Percentiles rank a stretch among this genome's conserved stretches.
Conservation (phyloP, 306 rosid genomes). For the Sicyos baderoa region DNA sequence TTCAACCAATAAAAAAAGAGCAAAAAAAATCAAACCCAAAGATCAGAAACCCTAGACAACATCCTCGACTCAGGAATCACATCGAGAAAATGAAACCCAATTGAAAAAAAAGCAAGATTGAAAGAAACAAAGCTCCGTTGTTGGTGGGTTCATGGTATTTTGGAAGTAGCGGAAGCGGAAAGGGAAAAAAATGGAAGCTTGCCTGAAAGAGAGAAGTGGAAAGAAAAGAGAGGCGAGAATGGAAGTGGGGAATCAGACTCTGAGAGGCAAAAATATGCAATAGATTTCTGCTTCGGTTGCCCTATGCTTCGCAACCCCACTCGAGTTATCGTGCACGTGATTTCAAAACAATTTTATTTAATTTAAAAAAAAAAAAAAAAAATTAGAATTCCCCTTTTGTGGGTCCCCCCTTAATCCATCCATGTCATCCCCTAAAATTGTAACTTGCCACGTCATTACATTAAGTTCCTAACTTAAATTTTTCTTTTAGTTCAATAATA, state of each 20-base stretch:
- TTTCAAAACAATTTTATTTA: too few relatives aligned
- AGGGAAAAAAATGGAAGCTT: conserved; percentile 9
- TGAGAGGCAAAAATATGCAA: background rate
- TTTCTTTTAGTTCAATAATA: too few relatives aligned
- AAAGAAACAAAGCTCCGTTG: background rate
- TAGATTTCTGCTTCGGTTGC: conserved; percentile 12
- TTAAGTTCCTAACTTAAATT: background rate
- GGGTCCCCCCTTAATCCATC: conserved; percentile 8
- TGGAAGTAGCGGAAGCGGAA: background rate
- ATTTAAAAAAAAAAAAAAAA: too few relatives aligned
- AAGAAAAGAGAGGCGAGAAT: conserved; percentile 23
- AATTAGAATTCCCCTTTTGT: background rate
- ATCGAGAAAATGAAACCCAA: background rate
- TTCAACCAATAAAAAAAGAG: background rate
- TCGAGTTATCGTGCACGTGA: conserved; percentile 1
- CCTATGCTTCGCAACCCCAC: conserved; percentile 21
- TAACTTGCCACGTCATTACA: background rate
- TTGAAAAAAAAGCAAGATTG: background rate
- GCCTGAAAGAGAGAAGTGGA: conserved; percentile 13
- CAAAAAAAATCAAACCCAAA: background rate
- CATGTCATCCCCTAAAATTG: background rate
- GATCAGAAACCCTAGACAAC: conserved; percentile 25
- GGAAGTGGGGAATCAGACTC: conserved; percentile 10
- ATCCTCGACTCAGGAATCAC: conserved; percentile 13
- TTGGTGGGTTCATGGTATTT: background rate